Evolutionary conservation across 2,329 filamentous ascomycete genomes (phyloP), one percentile per base, ranked within the genome.

Genomic region (Bipolaris zeicola): DNA sequence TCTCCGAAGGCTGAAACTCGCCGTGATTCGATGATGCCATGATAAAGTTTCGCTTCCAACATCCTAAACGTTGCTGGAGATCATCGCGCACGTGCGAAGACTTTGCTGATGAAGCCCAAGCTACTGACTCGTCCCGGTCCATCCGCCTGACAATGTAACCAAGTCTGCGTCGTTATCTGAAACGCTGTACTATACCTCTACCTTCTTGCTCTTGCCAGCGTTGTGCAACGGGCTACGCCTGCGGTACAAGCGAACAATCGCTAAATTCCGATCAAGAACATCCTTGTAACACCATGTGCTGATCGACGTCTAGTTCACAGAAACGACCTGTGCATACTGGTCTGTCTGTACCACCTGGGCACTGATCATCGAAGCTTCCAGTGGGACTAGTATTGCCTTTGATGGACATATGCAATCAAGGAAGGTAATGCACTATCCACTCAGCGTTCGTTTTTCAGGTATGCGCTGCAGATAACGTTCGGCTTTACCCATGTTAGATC

Each of bases 41-140:
- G 50, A 57, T 53, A 57, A 57, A 53, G 50, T 57, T 58, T 58
- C 56, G 56, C 52, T 58, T 52, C 33, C 39, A 34, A 31, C 38
- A 54, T 54, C 20, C 45, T 20, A 60, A 57, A 49, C 55, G 47
- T 64, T 55, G 49, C 52, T 52, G 47, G 57, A 59, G 49, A 54
- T 52, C 51, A 52, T 48, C 48, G 52, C 44, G 52, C 53, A 60
- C 48, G 47, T 45, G 44, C 44, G 52, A 38, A 31, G 47, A 50
- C 49, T 48, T 22, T 44, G 39, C 50, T 37, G 47, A 55, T 56
- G 50, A 45, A 53, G 60, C 54, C 52, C 49, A 53, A 58, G 22
- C 31, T 24, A 22, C 55, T 63, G 61, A 60, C 59, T 62, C 56
- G 59, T 50, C 50, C 61, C 61, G 56, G 48, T 50, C 45, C 50